These are phyloP conservation scores for Tilletia caries DNA, from an alignment of 1,284 basidiomycete species.

Conservation along the genomic window DNA sequence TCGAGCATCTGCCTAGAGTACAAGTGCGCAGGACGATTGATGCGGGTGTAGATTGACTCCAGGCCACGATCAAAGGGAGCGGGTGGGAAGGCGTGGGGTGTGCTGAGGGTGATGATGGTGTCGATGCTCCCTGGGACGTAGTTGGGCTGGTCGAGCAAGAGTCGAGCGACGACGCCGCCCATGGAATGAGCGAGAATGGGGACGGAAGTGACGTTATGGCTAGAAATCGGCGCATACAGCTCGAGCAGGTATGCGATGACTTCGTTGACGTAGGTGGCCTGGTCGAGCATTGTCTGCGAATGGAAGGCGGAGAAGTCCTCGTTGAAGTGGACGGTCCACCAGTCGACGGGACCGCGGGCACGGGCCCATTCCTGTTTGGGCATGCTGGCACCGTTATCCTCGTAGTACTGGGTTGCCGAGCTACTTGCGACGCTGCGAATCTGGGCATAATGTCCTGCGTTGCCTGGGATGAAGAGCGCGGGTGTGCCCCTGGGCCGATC, in stretches of 20 bases:
- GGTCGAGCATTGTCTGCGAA: conserved; percentile 77
- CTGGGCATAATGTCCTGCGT: conserved; percentile 91
- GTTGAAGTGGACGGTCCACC: conserved; percentile 76
- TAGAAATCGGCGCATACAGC: conserved; percentile 62
- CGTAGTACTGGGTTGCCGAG: conserved; percentile 73
- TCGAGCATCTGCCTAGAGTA: neutral
- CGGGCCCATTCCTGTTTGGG: conserved; percentile 31
- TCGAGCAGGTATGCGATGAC: conserved; percentile 75
- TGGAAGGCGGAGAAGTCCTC: conserved; percentile 96
- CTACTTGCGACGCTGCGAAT: conserved; percentile 91
- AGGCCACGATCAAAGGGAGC: conserved; percentile 79
- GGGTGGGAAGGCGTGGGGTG: conserved; percentile 83
- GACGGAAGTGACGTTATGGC: conserved; percentile 56
- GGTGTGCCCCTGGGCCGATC: conserved; percentile 57
- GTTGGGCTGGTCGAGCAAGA: conserved; percentile 64
- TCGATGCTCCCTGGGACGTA: conserved; percentile 59
- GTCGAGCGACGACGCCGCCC: conserved; percentile 87
- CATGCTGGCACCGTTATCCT: conserved; percentile 55
- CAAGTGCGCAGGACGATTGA: conserved; percentile 40
- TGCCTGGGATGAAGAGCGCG: conserved; percentile 93
- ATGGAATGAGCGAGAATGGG: conserved; percentile 90
- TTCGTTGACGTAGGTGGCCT: conserved; percentile 72
- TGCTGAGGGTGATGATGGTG: conserved; percentile 87
- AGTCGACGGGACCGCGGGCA: conserved; percentile 31
- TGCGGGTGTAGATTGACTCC: conserved; percentile 66